Base-by-base conservation (phyloP, 345 rosid genomes). In the Jatropha curcas region DNA sequence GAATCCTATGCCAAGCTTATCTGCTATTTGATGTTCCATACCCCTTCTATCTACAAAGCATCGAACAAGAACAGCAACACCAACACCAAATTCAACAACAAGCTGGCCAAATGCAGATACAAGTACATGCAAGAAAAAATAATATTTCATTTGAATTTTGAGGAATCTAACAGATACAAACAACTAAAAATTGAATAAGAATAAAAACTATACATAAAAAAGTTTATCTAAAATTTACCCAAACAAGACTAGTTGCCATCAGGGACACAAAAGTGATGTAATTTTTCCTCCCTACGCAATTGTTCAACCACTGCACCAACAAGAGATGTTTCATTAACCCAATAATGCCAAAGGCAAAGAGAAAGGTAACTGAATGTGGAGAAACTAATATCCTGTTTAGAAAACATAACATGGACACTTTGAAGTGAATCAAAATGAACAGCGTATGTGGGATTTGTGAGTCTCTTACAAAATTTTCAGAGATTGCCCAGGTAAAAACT, bases 241-340 rank as follows among this genome's bases (percentile, higher is more conserved):
- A 94, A 62, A 86, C 56, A 62, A 94, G 90, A 87, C 95, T 88
- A 60, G 84, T 81, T 24, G 97, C 95, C 97, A 94, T 90, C 27
- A 92, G 94, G 76, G 90, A 90, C 74, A 94, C 86, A 82, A 94
- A 94, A 45, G 91, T 92, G 79, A 89, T 65, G 70, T 94, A 94
- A 71, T 94, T 94, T 82, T 85, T 92, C 84, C 90, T 83, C 62
- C 98, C 98, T 60, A 92, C 97, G 28, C 98, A 92, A 71, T 94
- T 94, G 84, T 92, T 94, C 78, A 94, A 75, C 98, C 98, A 94
- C 97, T 94, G 88, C 79, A 83, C 34, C 75, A 71, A 57, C 2
- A 72, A 82, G 63, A 70, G 46, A 67, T 16, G 33, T 4, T 43
- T 70, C 24, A 34, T 71, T 24, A 77, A 11, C 28, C 17, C 34